Percentiles rank a stretch among this genome's conserved stretches.
Conservation (phyloP, 805 yeast species). For the Sugiyamaella boreocaroliniensis region DNA sequence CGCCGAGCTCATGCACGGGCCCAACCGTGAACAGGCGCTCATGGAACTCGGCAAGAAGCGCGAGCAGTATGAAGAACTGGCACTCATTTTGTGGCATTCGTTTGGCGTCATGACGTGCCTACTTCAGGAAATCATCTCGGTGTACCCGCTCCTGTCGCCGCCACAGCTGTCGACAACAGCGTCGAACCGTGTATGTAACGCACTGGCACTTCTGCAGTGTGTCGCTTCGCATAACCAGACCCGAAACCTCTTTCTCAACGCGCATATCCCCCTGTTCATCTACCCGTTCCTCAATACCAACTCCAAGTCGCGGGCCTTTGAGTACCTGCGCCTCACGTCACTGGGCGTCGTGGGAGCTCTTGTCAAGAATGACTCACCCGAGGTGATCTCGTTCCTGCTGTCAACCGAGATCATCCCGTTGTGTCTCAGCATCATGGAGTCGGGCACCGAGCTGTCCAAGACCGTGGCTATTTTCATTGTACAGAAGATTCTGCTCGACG, state of each 20-base stretch:
- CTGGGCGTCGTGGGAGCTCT: slow-evolving; percentile 95
- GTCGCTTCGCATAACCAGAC: slow-evolving; percentile 95
- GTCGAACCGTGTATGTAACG: slow-evolving; percentile 91
- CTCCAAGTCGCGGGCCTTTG: slow-evolving; percentile 87
- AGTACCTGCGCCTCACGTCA: slow-evolving; percentile 84
- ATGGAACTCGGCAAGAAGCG: slow-evolving; percentile 89
- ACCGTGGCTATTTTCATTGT: slow-evolving; percentile 96
- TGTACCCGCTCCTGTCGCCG: slow-evolving; percentile 84
- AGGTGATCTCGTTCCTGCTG: slow-evolving; percentile 81
- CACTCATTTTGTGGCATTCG: slow-evolving; percentile 88
- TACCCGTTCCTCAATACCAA: slow-evolving; percentile 92
- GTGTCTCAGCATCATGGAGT: slow-evolving; percentile 91
- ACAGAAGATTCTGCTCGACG: slow-evolving; percentile 87
- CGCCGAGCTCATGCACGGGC: slow-evolving; percentile 80
- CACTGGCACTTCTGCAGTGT: slow-evolving; percentile 88
- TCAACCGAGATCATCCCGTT: slow-evolving; percentile 96
- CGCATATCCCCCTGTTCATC: slow-evolving; percentile 85
- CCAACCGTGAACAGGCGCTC: slow-evolving; percentile 86
- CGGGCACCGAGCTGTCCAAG: slow-evolving; percentile 86
- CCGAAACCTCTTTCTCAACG: slow-evolving; percentile 72
- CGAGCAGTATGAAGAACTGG: slow-evolving; percentile 90
- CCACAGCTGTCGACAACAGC: slow-evolving; percentile 79
- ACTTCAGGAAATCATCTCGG: slow-evolving; percentile 81
- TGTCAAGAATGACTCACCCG: slow-evolving; percentile 92
- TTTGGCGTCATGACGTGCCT: slow-evolving; percentile 94